phyloP scores from a whole-genome alignment of 768 basidiomycete genomes.

The Clathrus columnatus region DNA sequence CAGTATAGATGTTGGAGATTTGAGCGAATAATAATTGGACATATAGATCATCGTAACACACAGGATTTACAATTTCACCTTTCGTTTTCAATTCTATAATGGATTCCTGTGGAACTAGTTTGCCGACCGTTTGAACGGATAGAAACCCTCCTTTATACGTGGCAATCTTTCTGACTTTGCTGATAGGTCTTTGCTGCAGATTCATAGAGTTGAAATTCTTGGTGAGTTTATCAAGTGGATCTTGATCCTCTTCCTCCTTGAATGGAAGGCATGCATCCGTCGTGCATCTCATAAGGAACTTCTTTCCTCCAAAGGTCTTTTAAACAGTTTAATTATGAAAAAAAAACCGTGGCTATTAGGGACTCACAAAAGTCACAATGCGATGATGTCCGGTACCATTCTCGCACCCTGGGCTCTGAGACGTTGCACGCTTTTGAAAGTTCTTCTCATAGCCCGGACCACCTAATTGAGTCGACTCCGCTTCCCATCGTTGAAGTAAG shows the following conservation, averaged over 20 bases:
- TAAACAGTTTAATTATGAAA: background rate
- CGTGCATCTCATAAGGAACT: conserved; percentile 39
- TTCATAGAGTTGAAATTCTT: background rate
- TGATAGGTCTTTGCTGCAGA: background rate
- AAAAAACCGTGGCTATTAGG: background rate
- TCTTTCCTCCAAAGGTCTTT: conserved; percentile 50
- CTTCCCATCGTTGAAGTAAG: conserved; percentile 55
- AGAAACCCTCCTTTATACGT: conserved; percentile 8
- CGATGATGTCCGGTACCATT: conserved; percentile 50
- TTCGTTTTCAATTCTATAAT: conserved; percentile 42
- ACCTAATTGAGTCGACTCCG: conserved; percentile 18
- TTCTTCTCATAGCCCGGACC: conserved; percentile 40
- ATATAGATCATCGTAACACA: conserved; percentile 53
- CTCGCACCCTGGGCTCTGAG: conserved; percentile 38
- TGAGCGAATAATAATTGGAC: conserved; percentile 65
- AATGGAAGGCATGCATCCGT: conserved; percentile 8
- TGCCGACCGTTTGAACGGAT: conserved; percentile 18
- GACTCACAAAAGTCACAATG: conserved; percentile 52
- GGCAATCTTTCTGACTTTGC: background rate
- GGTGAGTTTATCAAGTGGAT: background rate
- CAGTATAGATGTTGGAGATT: conserved; percentile 38
- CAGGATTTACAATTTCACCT: conserved; percentile 19
- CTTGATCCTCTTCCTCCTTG: conserved; percentile 12
- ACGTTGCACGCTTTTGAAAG: conserved; percentile 52
- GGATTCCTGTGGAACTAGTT: conserved; percentile 32